Evolutionary conservation across 2,329 filamentous ascomycete genomes (phyloP), one percentile per base, ranked within the genome.

Genomic region (Ophiobolus disseminans): DNA sequence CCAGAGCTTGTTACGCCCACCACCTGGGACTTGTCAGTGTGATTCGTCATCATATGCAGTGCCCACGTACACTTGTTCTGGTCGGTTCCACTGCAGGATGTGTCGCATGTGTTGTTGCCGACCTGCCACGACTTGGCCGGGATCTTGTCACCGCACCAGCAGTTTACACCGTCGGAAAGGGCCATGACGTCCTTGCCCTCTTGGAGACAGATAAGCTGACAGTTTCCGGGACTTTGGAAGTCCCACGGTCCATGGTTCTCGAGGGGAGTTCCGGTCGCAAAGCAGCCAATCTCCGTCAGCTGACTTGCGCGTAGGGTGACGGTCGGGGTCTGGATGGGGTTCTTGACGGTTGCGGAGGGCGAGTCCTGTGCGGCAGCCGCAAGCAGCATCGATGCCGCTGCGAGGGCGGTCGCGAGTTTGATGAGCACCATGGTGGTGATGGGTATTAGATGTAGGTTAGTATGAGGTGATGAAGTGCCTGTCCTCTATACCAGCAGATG

Each of bases 81-180:
- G 1, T 66, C 25, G 17, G 74, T 75, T 62, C 85, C 88, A 19
- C 82, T 77, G 69, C 91, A 96, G 0, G 77, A 67, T 21, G 79
- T 80, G 65, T 83, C 78, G 75, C 91, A 96, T 13, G 84, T 74
- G 6, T 68, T 69, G 64, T 87, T 81, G 35, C 80, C 75, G 5
- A 84, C 80, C 50, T 86, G 68, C 31, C 76, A 76, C 13, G 75
- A 75, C 38, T 65, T 57, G 13, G 85, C 78, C 0, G 91, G 91
- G 38, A 92, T 80, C 49, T 79, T 73, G 55, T 84, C 75, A 50
- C 91, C 91, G 65, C 91, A 96, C 64, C 79, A 89, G 75, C 91
- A 96, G 55, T 84, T 73, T 14, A 79, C 77, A 13, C 82, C 82
- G 14, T 80, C 79, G 6, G 80, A 82, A 35, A 89, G 75, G 23